Conservation (phyloP, 768 basidiomycete genomes). For the Naganishia kalamii region DNA sequence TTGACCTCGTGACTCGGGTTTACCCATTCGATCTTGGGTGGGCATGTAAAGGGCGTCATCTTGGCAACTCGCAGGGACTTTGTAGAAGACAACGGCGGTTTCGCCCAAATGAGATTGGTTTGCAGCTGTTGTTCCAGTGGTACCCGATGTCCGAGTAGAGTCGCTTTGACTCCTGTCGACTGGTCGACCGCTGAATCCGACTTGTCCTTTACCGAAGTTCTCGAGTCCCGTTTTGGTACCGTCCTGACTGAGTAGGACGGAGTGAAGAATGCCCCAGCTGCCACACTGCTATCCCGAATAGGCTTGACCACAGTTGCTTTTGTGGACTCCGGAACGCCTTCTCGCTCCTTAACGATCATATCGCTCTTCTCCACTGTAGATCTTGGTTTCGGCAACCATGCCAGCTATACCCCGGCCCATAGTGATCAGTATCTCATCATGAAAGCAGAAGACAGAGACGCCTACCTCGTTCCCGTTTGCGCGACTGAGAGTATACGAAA, state of each 20-base stretch:
- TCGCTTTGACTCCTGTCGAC: no score
- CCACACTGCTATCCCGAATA: background rate
- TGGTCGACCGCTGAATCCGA: no score
- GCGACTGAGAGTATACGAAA: conserved; percentile 1
- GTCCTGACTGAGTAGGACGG: background rate
- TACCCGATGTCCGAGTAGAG: background rate
- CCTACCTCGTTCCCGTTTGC: background rate
- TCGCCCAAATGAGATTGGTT: background rate
- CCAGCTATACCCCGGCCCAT: background rate
- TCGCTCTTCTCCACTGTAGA: background rate
- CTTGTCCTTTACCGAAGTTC: background rate
- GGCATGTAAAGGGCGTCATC: background rate
- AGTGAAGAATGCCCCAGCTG: background rate
- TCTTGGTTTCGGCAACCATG: conserved; percentile 1
- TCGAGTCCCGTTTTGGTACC: background rate
- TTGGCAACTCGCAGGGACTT: background rate
- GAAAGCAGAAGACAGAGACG: no score
- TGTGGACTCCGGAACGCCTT: background rate
- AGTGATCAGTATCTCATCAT: background rate
- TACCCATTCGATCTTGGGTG: conserved; percentile 8
- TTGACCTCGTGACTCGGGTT: background rate
- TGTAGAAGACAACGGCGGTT: background rate
- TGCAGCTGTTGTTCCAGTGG: conserved; percentile 5
- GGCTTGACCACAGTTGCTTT: background rate
- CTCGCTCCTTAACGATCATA: background rate